Evolutionary conservation across 208 protist species (phyloP), one percentile per base, ranked within the genome.

Genomic region (Trypanosoma conorhini): DNA sequence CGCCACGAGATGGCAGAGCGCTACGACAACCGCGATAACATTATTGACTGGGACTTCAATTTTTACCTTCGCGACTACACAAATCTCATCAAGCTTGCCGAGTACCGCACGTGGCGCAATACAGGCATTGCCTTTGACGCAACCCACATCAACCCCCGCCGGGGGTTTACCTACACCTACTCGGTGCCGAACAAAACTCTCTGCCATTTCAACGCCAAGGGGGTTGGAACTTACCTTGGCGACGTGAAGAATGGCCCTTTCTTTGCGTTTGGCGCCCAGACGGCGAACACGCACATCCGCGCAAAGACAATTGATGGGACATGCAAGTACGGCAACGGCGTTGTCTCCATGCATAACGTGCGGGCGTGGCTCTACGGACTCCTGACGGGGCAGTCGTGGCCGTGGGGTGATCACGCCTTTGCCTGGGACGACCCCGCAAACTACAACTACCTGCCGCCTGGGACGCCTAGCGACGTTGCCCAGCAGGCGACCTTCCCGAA

Each of bases 31-130:
- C 86, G 89, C 48, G 87, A 94, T 77, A 97, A 97, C 70, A 76
- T 97, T 70, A 95, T 97, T 56, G 93, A 97, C 77, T 97, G 93
- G 93, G 93, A 97, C 70, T 97, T 94, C 72, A 87, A 93, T 58
- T 95, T 96, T 70, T 70, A 80, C 56, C 77, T 97, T 3, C 80
- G 71, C 17, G 90, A 95, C 52, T 96, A 96, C 85, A 88, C 88
- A 0, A 88, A 92, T 67, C 67, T 95, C 21, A 74, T 96, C n/a
- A 90, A 93, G 72, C 95, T 95, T 67, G 77, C 88, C 0, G 93
- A 97, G 72, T 97, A 97, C 70, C 90, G 91, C 51, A 80, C 76
- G 26, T 97, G 90, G 89, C 86, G 93, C 48, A 95, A 90, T 76
- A 93, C 74, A 1, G 93, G 90, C 30, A 75, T 95, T 21, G 93